Percentiles rank a stretch among this genome's conserved stretches.
phyloP scores from a whole-genome alignment of 2,329 filamentous ascomycete species.

The Cladosporium velox region DNA sequence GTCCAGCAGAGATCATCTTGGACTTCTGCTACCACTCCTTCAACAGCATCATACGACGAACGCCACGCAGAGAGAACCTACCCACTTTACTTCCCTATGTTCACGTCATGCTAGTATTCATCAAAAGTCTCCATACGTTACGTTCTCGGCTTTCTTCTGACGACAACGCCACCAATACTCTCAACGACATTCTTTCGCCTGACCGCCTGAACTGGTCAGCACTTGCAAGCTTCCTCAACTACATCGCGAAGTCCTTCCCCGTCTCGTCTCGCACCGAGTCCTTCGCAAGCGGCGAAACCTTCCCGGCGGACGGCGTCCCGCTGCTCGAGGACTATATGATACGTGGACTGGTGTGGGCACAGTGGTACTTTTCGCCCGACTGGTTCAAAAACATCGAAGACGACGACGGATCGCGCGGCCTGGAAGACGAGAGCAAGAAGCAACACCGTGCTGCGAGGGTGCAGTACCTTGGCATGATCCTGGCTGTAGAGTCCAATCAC shows the following conservation, averaged over 20 bases:
- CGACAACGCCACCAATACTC: slow-evolving; percentile 34
- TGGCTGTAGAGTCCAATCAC: slow-evolving; percentile 1
- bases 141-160: slow-evolving; percentile 21
- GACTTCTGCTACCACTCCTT: slow-evolving; percentile 17
- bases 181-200: not conserved
- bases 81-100: slow-evolving; percentile 59
- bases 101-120: slow-evolving; percentile 63
- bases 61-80: slow-evolving; percentile 44
- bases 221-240: slow-evolving; percentile 56
- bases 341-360: slow-evolving; percentile 62
- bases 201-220: slow-evolving; percentile 48
- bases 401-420: slow-evolving; percentile 67
- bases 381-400: slow-evolving; percentile 66
- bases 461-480: slow-evolving; percentile 17
- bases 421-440: slow-evolving; percentile 58
- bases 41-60: slow-evolving; percentile 17
- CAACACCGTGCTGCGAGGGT: slow-evolving; percentile 40
- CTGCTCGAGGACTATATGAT: slow-evolving; percentile 70
- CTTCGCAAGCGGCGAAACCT: slow-evolving; percentile 39
- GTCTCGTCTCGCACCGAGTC: slow-evolving; percentile 42
- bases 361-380: slow-evolving; percentile 58
- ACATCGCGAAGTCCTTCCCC: slow-evolving; percentile 44
- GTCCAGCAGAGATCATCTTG: slow-evolving; percentile 18
- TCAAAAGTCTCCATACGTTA: slow-evolving; percentile 42
- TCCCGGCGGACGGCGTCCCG: slow-evolving; percentile 51